Conservation (phyloP, 305 asterid species). For the Plantago lanceolata region DNA sequence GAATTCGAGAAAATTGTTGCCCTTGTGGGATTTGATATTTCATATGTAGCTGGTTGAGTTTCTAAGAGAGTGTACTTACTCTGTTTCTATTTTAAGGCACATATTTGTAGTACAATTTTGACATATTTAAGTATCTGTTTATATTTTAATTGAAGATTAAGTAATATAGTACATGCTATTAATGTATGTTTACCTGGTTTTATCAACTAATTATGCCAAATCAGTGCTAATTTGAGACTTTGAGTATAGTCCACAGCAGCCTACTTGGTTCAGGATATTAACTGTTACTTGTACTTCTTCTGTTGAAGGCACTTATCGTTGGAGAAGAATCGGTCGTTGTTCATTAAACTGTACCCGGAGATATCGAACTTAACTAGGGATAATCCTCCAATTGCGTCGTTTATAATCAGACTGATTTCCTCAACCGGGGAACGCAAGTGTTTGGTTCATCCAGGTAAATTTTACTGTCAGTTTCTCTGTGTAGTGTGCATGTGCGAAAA, state of each 20-base stretch:
- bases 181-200: not conserved
- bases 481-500: not conserved
- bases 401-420: slow-evolving; percentile 64
- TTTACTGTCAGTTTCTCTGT: not conserved
- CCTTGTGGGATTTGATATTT: no score
- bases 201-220: not conserved
- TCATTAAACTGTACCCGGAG: slow-evolving; percentile 71
- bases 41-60: no score
- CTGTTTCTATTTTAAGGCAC: not conserved
- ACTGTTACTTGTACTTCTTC: no score
- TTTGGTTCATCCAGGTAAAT: slow-evolving; percentile 79
- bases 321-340: slow-evolving; percentile 73
- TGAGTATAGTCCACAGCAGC: no score
- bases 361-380: slow-evolving; percentile 64
- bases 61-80: no score
- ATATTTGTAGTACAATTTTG: not conserved
- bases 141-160: no score
- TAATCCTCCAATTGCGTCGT: slow-evolving; percentile 86
- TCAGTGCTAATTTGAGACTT: no score
- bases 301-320: slow-evolving; percentile 73
- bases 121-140: no score
- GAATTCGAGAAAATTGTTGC: not conserved
- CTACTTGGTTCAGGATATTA: no score
- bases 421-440: slow-evolving; percentile 72
- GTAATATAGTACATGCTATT: no score